phyloP scores from a whole-genome alignment of 2,329 filamentous ascomycete genomes.

The Alternaria burnsii region DNA sequence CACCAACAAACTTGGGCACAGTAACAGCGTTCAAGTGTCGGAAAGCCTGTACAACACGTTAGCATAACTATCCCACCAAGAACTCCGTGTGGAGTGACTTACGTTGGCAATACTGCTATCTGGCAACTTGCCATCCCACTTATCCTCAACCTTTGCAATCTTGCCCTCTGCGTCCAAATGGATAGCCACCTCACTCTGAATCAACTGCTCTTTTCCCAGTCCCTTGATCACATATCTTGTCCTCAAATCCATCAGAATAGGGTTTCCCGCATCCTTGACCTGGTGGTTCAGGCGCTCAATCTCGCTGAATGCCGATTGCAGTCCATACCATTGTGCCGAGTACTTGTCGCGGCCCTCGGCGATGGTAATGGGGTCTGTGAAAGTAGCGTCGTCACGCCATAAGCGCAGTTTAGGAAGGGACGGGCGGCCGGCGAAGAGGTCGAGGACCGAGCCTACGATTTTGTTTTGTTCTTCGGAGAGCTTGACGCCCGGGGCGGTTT shows the following conservation, averaged over 20 bases:
- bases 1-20: conserved; percentile 61
- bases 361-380: conserved; percentile 67
- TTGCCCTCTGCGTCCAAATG: conserved; percentile 54
- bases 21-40: conserved; percentile 61
- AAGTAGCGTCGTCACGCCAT: conserved; percentile 66
- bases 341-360: conserved; percentile 64
- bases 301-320: conserved; percentile 65
- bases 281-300: conserved; percentile 65
- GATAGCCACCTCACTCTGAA: conserved; percentile 60
- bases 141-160: conserved; percentile 63
- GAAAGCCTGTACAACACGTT: conserved; percentile 55
- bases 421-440: conserved; percentile 69
- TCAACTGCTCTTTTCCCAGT: conserved; percentile 60
- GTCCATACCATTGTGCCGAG: conserved; percentile 66
- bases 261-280: conserved; percentile 65
- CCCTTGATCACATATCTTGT: conserved; percentile 64
- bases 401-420: conserved; percentile 67
- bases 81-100: conserved; percentile 46
- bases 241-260: conserved; percentile 65
- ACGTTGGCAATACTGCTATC: conserved; percentile 61
- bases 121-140: conserved; percentile 63
- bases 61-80: conserved; percentile 27
- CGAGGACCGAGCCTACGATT: conserved; percentile 66
- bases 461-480: conserved; percentile 62
- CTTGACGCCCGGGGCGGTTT: conserved; percentile 60